phyloP scores from a whole-genome alignment of 371 early-diverging fungal genomes.

The Choanephora cucurbitarum region DNA sequence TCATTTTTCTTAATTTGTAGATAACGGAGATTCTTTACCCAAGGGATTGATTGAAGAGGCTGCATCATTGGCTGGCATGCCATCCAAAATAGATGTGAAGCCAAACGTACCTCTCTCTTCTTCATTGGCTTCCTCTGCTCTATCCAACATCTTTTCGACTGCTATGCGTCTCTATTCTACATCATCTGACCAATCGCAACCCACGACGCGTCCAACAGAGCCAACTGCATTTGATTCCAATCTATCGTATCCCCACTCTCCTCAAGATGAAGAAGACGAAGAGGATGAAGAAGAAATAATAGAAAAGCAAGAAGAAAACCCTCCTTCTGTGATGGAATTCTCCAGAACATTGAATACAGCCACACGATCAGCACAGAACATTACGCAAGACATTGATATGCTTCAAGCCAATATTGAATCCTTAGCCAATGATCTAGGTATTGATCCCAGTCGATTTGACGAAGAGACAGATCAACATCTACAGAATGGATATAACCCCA shows the following conservation, averaged over 20 bases:
- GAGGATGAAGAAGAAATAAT: too few species aligned
- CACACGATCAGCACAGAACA: slow-evolving; percentile 30
- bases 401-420: slow-evolving; percentile 35
- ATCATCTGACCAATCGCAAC: neutral
- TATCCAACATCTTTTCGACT: slow-evolving; percentile 24
- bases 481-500: slow-evolving; percentile 6
- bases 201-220: too few species aligned
- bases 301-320: too few species aligned
- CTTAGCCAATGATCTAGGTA: slow-evolving; percentile 32
- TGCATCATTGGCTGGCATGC: slow-evolving; percentile 31
- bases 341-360: slow-evolving; percentile 21
- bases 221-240: neutral
- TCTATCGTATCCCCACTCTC: slow-evolving; percentile 2
- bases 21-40: slow-evolving; percentile 16
- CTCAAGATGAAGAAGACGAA: neutral
- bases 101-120: slow-evolving; percentile 10
- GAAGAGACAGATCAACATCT: slow-evolving; percentile 3
- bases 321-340: slow-evolving; percentile 1
- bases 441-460: slow-evolving; percentile 21
- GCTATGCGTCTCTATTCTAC: slow-evolving; percentile 18
- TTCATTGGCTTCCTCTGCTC: slow-evolving; percentile 10
- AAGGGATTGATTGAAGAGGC: slow-evolving; percentile 45
- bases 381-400: slow-evolving; percentile 32
- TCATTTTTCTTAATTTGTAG: slow-evolving; percentile 9
- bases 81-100: slow-evolving; percentile 11